Evolutionary conservation across 2,329 filamentous ascomycete species (phyloP).

Genomic region (Hypocreales sp.): DNA sequence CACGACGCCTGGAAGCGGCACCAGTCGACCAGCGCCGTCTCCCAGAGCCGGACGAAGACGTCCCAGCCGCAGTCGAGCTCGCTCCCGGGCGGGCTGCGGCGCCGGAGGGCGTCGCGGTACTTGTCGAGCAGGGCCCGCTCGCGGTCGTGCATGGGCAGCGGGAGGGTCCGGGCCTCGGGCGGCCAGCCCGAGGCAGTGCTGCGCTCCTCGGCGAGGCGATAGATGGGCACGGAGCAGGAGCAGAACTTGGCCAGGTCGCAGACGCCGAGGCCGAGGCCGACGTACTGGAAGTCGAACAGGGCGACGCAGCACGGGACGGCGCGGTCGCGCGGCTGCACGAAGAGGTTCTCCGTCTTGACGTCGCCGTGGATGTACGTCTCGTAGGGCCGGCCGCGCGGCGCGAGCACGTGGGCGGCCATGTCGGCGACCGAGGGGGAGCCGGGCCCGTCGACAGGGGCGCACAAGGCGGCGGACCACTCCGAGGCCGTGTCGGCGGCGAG

Average conservation of each 20-base stretch:
- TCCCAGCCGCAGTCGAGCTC: constrained; percentile 33
- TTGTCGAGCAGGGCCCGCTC: constrained; percentile 33
- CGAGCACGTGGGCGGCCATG: constrained; percentile 33
- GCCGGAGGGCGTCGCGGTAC: constrained; percentile 27
- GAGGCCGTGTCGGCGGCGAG: constrained; percentile 29
- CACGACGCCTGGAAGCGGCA: constrained; percentile 43
- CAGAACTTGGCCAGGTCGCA: constrained; percentile 54
- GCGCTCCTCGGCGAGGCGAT: constrained; percentile 32
- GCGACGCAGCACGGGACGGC: too few relatives aligned
- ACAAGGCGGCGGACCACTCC: constrained; percentile 40
- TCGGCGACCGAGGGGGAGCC: constrained; percentile 27
- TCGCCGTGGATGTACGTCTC: constrained; percentile 52
- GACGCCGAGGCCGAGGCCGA: constrained; percentile 46
- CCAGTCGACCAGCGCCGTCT: constrained; percentile 54
- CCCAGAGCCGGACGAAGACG: constrained; percentile 43
- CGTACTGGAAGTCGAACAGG: constrained; percentile 58
- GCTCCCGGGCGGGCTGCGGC: not conserved
- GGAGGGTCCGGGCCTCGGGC: constrained; percentile 13
- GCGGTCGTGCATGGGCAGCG: constrained; percentile 30
- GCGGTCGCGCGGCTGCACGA: constrained; percentile 32
- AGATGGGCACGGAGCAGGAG: constrained; percentile 45
- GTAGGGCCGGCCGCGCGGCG: constrained; percentile 24
- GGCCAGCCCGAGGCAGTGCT: too few relatives aligned
- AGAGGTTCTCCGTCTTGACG: constrained; percentile 55
- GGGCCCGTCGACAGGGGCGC: constrained; percentile 11